Conservation (phyloP, 176 grass and related monocot genomes). For the Oryza glaberrima region DNA sequence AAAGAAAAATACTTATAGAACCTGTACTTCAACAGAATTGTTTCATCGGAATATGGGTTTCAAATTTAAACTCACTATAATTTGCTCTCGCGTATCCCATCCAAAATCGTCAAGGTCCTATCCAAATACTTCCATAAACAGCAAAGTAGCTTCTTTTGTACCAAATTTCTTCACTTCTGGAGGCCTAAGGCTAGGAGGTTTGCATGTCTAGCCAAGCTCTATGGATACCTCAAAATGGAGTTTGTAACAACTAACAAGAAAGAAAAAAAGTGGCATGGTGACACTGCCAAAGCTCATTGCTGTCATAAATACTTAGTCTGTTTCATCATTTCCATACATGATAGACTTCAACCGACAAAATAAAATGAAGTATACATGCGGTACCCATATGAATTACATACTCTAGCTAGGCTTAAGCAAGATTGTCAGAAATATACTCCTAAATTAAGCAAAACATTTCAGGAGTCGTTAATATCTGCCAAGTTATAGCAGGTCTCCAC, state of each 20-base stretch:
- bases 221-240: slow-evolving; percentile 2
- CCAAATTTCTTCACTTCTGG: slow-evolving; percentile 6
- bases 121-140: slow-evolving; percentile 1
- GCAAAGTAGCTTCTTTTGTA: slow-evolving; percentile 15
- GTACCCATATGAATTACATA: slow-evolving; percentile 12
- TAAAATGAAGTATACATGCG: background rate
- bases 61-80: background rate
- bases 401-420: slow-evolving; percentile 16
- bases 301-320: background rate
- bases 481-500: slow-evolving; percentile 16
- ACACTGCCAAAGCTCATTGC: background rate
- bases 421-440: background rate
- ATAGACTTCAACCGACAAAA: slow-evolving; percentile 16
- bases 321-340: slow-evolving; percentile 16
- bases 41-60: background rate
- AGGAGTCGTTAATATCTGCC: background rate
- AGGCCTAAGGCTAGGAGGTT: background rate
- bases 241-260: slow-evolving; percentile 4
- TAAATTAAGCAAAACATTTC: background rate
- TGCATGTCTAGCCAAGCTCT: background rate
- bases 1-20: background rate
- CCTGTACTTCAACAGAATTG: background rate
- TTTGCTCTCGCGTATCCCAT: background rate
- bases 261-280: background rate
- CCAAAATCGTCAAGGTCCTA: slow-evolving; percentile 12